Percentiles rank a stretch among this genome's conserved stretches.
These are phyloP conservation scores for Geotrichum histeridarum DNA, from an alignment of 1,139 yeast genomes.

Conservation along the genomic window DNA sequence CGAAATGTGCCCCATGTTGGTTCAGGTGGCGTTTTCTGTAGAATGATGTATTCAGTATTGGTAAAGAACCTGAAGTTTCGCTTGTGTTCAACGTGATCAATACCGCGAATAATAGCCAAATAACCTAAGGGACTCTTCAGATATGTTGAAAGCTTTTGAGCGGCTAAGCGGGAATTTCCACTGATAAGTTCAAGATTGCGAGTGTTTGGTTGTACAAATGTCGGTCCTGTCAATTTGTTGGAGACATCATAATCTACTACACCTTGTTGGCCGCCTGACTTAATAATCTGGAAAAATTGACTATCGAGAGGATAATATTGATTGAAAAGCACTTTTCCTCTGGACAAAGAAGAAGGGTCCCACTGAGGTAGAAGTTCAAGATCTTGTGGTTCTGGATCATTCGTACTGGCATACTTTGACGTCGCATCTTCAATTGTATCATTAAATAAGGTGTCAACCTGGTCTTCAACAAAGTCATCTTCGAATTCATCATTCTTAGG, in stretches of 20 bases:
- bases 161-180: constrained; percentile 33
- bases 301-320: constrained; percentile 56
- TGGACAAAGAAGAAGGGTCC: background rate
- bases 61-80: constrained; percentile 69
- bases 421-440: background rate
- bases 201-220: constrained; percentile 48
- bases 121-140: constrained; percentile 30
- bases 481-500: background rate
- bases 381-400: background rate
- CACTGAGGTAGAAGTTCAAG: background rate
- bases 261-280: constrained; percentile 44
- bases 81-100: constrained; percentile 67
- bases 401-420: background rate
- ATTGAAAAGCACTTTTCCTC: constrained; percentile 38
- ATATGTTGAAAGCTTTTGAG: constrained; percentile 15
- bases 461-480: background rate
- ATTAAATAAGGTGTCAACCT: constrained; percentile 1
- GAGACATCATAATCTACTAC: constrained; percentile 53
- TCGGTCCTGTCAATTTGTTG: constrained; percentile 48
- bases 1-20: constrained; percentile 32
- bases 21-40: constrained; percentile 29
- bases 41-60: constrained; percentile 39
- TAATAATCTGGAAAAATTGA: constrained; percentile 53
- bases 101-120: constrained; percentile 52
- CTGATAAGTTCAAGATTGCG: constrained; percentile 46